Evolutionary conservation across 257 asterid species (phyloP).

Genomic region (Coffea canephora): DNA sequence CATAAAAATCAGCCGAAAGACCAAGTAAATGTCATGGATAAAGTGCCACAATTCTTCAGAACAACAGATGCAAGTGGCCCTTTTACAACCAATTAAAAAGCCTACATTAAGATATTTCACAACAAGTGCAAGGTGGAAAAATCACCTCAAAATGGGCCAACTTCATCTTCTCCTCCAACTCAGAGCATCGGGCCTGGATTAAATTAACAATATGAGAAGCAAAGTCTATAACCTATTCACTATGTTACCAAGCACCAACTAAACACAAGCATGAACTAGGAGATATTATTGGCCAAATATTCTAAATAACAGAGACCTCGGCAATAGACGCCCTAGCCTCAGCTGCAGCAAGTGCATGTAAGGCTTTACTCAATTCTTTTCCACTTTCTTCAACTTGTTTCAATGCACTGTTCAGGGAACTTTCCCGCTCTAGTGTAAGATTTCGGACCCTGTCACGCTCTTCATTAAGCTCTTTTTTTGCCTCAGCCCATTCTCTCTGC

Average conservation of each 20-base stretch:
- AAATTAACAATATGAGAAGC: conserved; percentile 14
- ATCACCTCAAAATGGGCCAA: conserved; percentile 57
- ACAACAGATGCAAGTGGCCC: neutral
- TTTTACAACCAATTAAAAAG: neutral
- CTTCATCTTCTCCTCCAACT: conserved; percentile 60
- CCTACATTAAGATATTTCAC: neutral
- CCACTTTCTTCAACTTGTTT: conserved; percentile 63
- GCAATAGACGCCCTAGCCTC: conserved; percentile 89
- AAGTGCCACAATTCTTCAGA: neutral
- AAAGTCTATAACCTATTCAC: neutral
- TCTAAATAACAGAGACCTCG: conserved; percentile 44
- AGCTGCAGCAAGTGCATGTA: conserved; percentile 65
- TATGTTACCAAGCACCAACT: neutral
- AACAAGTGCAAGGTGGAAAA: neutral
- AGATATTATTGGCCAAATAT: neutral
- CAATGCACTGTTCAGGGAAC: conserved; percentile 48
- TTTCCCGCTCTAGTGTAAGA: conserved; percentile 63
- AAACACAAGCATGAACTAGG: neutral
- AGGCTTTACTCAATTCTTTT: conserved; percentile 58
- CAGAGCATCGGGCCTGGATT: conserved; percentile 67
- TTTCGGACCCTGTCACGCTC: conserved; percentile 74
- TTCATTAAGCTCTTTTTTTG: conserved; percentile 75
- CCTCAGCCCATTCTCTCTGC: conserved; percentile 97
- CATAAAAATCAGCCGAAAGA: neutral
- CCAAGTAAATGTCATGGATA: neutral